A percentile compares a stretch with the other conserved stretches of the same genome.
Evolutionary conservation across 2,329 filamentous ascomycete genomes (phyloP).

Genomic region (Colletotrichum australisinense): DNA sequence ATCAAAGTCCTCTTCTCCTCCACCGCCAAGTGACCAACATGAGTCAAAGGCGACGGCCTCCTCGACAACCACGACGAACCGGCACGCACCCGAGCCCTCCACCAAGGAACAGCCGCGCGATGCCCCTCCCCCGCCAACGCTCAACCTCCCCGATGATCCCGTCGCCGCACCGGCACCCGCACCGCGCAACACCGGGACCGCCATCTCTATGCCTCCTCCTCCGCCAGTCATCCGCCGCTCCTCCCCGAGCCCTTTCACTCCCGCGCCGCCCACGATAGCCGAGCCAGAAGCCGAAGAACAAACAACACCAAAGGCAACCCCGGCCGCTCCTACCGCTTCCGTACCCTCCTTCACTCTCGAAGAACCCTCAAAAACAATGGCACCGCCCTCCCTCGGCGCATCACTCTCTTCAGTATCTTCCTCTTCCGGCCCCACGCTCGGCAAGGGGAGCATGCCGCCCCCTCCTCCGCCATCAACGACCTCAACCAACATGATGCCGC

Average conservation of each 20-base stretch:
- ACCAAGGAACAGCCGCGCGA: constrained; percentile 20
- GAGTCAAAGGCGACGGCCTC: not conserved
- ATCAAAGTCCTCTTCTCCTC: constrained; percentile 1
- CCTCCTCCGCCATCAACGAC: constrained; percentile 4
- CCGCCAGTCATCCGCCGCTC: constrained; percentile 31
- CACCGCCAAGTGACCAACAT: constrained; percentile 22
- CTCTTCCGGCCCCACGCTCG: no score
- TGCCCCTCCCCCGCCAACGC: constrained; percentile 21
- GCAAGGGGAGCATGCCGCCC: constrained; percentile 34
- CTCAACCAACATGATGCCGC: constrained; percentile 41
- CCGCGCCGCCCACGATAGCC: constrained; percentile 7
- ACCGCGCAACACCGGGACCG: not conserved
- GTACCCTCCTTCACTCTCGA: constrained; percentile 60
- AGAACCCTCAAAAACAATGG: constrained; percentile 28
- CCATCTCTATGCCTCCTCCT: constrained; percentile 50
- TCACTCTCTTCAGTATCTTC: no score
- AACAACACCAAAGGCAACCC: constrained; percentile 63
- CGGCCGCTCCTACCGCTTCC: constrained; percentile 40
- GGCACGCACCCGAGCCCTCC: not conserved
- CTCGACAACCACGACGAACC: not conserved
- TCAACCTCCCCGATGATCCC: constrained; percentile 21
- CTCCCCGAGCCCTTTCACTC: constrained; percentile 5
- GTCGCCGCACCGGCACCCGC: not conserved
- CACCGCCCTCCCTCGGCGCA: constrained; percentile 33
- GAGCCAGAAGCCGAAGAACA: constrained; percentile 52